These are phyloP conservation scores for Lodderomyces parapsilosis DNA, from an alignment of 1,139 yeast genomes.

Conservation along the genomic window DNA sequence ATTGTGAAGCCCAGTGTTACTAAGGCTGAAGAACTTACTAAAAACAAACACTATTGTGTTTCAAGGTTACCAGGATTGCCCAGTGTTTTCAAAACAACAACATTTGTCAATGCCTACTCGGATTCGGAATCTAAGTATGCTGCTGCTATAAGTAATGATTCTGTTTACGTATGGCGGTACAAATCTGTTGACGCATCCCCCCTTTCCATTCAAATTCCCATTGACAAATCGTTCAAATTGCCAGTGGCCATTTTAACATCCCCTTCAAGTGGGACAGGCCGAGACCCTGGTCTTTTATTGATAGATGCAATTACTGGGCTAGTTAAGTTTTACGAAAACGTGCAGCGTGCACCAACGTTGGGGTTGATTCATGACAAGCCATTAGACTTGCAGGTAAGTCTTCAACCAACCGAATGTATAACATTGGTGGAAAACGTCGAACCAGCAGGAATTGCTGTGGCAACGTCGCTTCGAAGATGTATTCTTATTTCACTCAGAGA, in stretches of 20 bases:
- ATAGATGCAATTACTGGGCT: conserved; percentile 56
- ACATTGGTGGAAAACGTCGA: conserved; percentile 62
- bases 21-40: conserved; percentile 49
- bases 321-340: conserved; percentile 63
- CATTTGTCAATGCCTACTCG: conserved; percentile 45
- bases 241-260: conserved; percentile 66
- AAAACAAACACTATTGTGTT: conserved; percentile 59
- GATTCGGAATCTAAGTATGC: conserved; percentile 58
- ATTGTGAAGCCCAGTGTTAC: background rate
- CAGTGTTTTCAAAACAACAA: conserved; percentile 26
- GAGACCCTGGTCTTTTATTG: conserved; percentile 69
- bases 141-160: conserved; percentile 47
- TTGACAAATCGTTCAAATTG: conserved; percentile 19
- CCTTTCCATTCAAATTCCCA: conserved; percentile 50
- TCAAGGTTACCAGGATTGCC: conserved; percentile 62
- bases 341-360: conserved; percentile 66
- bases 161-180: conserved; percentile 71
- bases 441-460: conserved; percentile 71
- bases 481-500: conserved; percentile 66
- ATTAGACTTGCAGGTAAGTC: conserved; percentile 38
- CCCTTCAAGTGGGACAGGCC: conserved; percentile 56
- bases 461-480: conserved; percentile 72
- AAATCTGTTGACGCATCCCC: conserved; percentile 60
- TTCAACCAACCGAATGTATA: conserved; percentile 51
- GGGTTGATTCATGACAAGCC: conserved; percentile 53